phyloP scores from a whole-genome alignment of 306 rosid species.

The Boehmeria nivea region DNA sequence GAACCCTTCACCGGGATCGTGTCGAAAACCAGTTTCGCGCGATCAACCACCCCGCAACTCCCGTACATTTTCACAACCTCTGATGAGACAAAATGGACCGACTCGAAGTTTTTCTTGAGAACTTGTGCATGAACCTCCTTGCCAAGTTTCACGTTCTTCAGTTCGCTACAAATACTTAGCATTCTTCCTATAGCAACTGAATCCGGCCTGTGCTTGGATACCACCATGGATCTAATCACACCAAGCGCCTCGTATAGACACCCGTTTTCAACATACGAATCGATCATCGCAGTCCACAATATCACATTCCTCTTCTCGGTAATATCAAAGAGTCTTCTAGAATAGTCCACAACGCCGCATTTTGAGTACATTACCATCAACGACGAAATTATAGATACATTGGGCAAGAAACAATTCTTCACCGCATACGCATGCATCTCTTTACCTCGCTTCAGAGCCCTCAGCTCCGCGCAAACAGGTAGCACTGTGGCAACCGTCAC shows the following conservation, averaged over 20 bases:
- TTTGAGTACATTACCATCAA: constrained; percentile 74
- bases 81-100: constrained; percentile 55
- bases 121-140: constrained; percentile 74
- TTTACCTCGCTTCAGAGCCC: constrained; percentile 56
- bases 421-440: constrained; percentile 75
- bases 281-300: constrained; percentile 80
- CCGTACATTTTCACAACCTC: constrained; percentile 66
- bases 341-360: constrained; percentile 51
- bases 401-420: constrained; percentile 64
- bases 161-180: constrained; percentile 46
- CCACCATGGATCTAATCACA: constrained; percentile 58
- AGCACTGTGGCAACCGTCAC: constrained; percentile 65
- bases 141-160: constrained; percentile 49
- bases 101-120: constrained; percentile 45
- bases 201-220: constrained; percentile 64
- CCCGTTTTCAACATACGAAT: constrained; percentile 46
- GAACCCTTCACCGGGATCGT: constrained; percentile 59
- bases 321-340: constrained; percentile 41
- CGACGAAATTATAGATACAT: constrained; percentile 54
- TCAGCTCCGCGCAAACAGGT: constrained; percentile 72
- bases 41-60: constrained; percentile 36
- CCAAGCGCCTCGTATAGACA: constrained; percentile 39
- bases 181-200: constrained; percentile 58
- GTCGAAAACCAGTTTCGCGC: constrained; percentile 47
- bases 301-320: constrained; percentile 58